Evolutionary conservation across 2,329 filamentous ascomycete species (phyloP), one percentile per base, ranked within the genome.

Genomic region (Paramyrothecium roridum): DNA sequence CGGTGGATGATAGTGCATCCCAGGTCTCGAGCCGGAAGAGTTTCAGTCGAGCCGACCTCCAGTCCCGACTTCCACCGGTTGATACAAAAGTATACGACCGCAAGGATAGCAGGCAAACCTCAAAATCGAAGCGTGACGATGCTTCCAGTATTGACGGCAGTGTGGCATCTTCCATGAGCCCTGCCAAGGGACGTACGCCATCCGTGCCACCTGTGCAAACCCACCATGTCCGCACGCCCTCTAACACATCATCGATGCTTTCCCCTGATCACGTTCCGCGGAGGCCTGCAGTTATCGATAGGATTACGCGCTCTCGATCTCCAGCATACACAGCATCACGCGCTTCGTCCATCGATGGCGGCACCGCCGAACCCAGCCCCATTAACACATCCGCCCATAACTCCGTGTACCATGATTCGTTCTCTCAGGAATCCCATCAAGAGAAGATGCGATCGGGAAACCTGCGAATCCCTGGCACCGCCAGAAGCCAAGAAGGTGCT

Each of bases 381-480:
- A 74, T 85, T 59, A 83, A 74, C 62, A 84, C 82, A 7, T 81
- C 84, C 43, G 82, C 82, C 4, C 83, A 86, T 60, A 80, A 81
- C 56, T 82, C 75, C 16, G 73, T 86, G 13, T 78, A 80, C 49
- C 83, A 86, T 59, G 80, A 81, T 48, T 82, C 81, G 0, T 85
- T 85, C 54, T 71, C 73, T 3, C 75, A 76, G 52, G 77, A 80
- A 16, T 74, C 74, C 49, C 68, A 74, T 37, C 70, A 75, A 3
- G 73, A 79, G 56, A 74, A 74, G 52, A 70, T 77, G 63, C 70
- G 73, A 51, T 77, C 79, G 1, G 75, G 80, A 20, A 67, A 74
- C 53, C 70, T 77, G 61, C 72, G 78, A 50, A 85, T 85, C 51
- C 80, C 83, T 0, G 83, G 82, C 1, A 85, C 82, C 2, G 81